Base-by-base conservation (phyloP, 2,329 filamentous ascomycete species). In the Dactylellina drechsleri region DNA sequence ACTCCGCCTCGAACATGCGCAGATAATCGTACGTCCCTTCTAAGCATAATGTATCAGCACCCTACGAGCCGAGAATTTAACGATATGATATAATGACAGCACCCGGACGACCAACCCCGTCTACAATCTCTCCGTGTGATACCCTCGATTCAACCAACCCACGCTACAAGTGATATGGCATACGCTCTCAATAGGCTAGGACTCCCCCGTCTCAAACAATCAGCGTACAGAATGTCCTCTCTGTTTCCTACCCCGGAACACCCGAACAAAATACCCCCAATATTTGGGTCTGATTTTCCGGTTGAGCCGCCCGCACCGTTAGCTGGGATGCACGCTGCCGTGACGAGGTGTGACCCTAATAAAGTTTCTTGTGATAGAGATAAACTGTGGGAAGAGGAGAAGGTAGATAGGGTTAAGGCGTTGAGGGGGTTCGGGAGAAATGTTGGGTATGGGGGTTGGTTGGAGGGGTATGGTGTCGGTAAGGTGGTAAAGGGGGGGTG, bases 201-300 rank as follows among this genome's bases (percentile, higher is more conserved):
- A 0, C 78, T 79, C 8, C 81, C 84, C 23, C 86, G 90, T 20
- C 86, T 87, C 0, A 79, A 80, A 16, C 78, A 82, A 13, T 86
- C 87, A 73, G 89, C 89, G 0, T 92, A 92, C 80, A 85, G 88
- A 20, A 91, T 91, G 89, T 83, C 83, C 10, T 88, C 87, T 0
- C 81, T 91, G 1, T 83, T 90, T 1, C 83, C 85, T 23, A 79
- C 85, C 12, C n/a, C 5, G 0, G 15, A 75, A 18, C 3, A 56
- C 4, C 23, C 43, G 13, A 20, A 52, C 12, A 43, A 23, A 2
- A 20, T 43, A 6, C 18, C n/a, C 5, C 71, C 71, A 16, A 82
- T 91, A 0, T 83, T 92, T 0, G 90, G 90, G 1, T 90, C 88
- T 57, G 90, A 91, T 78, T 91, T 91, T 77, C 90, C 90, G 43